These are phyloP conservation scores for Eucalyptus regnans DNA, from an alignment of 345 rosid genomes.

Conservation along the genomic window DNA sequence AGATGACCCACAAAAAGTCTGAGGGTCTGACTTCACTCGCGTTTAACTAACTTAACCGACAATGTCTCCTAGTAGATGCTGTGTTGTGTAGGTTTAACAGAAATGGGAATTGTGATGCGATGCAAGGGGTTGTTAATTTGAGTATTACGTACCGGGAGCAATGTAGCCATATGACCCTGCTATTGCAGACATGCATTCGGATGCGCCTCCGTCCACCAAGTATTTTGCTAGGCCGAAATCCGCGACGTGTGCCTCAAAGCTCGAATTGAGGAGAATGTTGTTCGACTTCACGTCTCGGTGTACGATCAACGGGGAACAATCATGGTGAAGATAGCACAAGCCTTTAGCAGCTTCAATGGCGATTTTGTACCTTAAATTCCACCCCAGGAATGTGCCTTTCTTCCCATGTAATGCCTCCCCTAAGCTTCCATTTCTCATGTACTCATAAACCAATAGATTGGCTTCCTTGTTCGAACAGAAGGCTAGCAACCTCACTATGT, in stretches of 20 bases:
- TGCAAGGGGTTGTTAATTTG: background rate
- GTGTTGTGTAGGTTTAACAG: background rate
- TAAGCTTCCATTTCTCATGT: constrained; percentile 89
- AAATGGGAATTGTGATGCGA: background rate
- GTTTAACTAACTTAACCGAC: background rate
- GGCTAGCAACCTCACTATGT: constrained; percentile 79
- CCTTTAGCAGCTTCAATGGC: constrained; percentile 94
- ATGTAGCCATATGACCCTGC: constrained; percentile 97
- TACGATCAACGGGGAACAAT: constrained; percentile 79
- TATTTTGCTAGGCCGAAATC: constrained; percentile 95
- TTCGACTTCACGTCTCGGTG: constrained; percentile 94
- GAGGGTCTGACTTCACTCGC: background rate
- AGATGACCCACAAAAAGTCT: background rate
- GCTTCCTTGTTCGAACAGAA: constrained; percentile 78
- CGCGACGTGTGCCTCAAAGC: constrained; percentile 92
- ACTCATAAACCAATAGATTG: constrained; percentile 83
- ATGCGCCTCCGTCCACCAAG: constrained; percentile 66
- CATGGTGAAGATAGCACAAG: constrained; percentile 88
- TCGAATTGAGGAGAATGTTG: constrained; percentile 73
- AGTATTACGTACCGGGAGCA: constrained; percentile 68
- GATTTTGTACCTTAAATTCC: constrained; percentile 72
- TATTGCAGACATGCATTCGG: constrained; percentile 92
- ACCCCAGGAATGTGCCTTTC: constrained; percentile 51
- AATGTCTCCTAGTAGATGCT: background rate
- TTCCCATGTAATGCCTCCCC: constrained; percentile 88